Base-by-base conservation (phyloP, 2,329 filamentous ascomycete species). In the Sporothrix phasma region DNA sequence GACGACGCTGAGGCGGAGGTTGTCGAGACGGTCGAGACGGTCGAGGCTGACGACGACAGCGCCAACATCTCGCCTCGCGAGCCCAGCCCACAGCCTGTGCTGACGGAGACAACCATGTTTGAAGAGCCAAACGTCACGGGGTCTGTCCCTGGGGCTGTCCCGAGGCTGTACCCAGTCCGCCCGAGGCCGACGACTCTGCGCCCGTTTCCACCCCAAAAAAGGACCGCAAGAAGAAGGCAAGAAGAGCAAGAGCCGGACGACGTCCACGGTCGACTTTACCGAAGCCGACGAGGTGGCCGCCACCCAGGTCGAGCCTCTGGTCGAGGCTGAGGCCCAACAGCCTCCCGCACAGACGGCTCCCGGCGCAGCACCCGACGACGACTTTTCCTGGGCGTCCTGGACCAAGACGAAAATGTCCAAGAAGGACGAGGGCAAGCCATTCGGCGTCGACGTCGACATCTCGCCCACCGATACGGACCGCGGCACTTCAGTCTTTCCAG, bases 211-310 rank as follows among this genome's bases (percentile, higher is more conserved):
- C n/a, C n/a, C n/a, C n/a, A 34, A 72, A 70, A 17, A 74, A 73
- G 68, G 76, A 73, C 63, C 75, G 71, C 67, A 63, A 63, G 43
- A 79, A 73, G 67, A 74, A 70, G 13, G 73, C 68, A 81, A 77
- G 68, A 72, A 74, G 62, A 74, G 75, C 24, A 75, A 73, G 60
- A 74, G 8, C 34, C 34, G 15, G 34, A 37, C 34, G 10, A 13
- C 46, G 22, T 13, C 80, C 15, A 8, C 24, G 19, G 77, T 84
- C 67, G 82, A 82, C 63, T 76, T 76, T 68, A 76, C 81, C 66
- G 47, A 54, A 45, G 24, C 34, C n/a, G 47, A 62, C 39, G 75
- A 76, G 13, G 75, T 75, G 54, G 75, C 67, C 63, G 74, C 73
- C 34, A 72, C 75, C 59, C 59, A 61, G 7, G 46, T 39, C 1